Base-by-base conservation (phyloP, 129 eudicot genomes). In the Artemisia argyi region DNA sequence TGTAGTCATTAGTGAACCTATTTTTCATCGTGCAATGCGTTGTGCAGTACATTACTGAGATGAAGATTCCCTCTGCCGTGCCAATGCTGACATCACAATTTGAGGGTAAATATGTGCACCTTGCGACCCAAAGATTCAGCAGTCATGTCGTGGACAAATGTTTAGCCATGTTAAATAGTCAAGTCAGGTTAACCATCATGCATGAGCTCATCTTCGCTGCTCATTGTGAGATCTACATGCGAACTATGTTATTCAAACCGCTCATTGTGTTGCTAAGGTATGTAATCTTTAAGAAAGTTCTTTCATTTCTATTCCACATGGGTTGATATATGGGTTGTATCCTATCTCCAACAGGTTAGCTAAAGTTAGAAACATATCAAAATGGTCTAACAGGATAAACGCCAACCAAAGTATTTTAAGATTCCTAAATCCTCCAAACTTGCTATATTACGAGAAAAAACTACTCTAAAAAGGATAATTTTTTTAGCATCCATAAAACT, bases 211-310 rank as follows among this genome's bases (percentile, higher is more conserved):
- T 91, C 58, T 82, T 85, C 53, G 89, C 87, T 4, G 48, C 78
- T 71, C 84, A 83, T 58, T 88, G 86, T 67, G 96, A 78, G 97
- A 91, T 63, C 97, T 92, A 5, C 95, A 83, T 69, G 97, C 92
- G 51, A 91, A 88, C 60, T 91, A 88, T 68, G 97, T 91, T 69
- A 69, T 88, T 71, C n/a, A 88, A 73, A 86, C 85, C n/a, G 89
- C 96, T 22, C 90, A 88, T 74, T 83, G 80, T 30, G 71, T 81
- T 75, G 53, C 93, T 15, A 82, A 91, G 97, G 97, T 91, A 7
- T 61, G 87, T 71, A 61, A 77, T 77, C 72, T 70, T 11, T 52
- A 11, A 60, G 57, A 18, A 15, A 51, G 56, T 54, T 69, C 61
- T 26, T 26, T 26, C 3, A 26, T 26, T 26, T 26, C 2, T 26